Evolutionary conservation across 768 basidiomycete species (phyloP), one percentile per base, ranked within the genome.

Genomic region (Russula sp.): DNA sequence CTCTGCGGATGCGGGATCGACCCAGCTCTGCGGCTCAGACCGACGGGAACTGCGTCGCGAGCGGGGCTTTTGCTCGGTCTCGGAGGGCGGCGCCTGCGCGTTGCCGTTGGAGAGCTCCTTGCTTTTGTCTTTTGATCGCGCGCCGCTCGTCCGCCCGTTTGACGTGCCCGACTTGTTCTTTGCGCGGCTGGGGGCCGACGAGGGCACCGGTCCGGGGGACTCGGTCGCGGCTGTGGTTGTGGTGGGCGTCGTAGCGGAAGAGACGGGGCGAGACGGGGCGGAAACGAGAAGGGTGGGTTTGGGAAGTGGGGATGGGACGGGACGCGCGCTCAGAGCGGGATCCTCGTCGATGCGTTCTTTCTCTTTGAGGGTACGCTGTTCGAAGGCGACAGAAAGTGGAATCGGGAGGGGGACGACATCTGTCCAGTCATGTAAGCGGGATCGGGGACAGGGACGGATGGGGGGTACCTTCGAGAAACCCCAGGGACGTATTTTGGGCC

Each of bases 311-410:
- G 57, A 57, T 10, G 52, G 39, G 48, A 34, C 22, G 39, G 56
- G 55, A 39, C 40, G 64, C 14, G 52, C 52, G 45, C 55, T 66
- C 4, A 67, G 58, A 6, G 67, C 67, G 16, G 67, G 67, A 32
- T 68, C 67, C 48, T 68, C 65, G 4, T 66, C 67, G 7, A 66
- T 34, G 35, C 57, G 65, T 34, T 66, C 65, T 32, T 68, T 68
- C 32, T 63, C 65, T 49, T 66, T 66, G 31, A 54, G 45, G 18
- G 58, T 22, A 51, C 59, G 67, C 34, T 37, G 54, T 13, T 62
- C 61, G 22, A 68, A 59, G 27, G 67, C 67, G 13, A 58, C 16
- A 11, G 55, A 59, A 37, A 68, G 67, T 7, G 65, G 50, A 31
- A 66, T 53, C 10, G 67, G 67, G 5, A 37, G 48, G 6, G 67